phyloP scores from a whole-genome alignment of 352 stramenopile genomes.

The Globisporangium middletonii region DNA sequence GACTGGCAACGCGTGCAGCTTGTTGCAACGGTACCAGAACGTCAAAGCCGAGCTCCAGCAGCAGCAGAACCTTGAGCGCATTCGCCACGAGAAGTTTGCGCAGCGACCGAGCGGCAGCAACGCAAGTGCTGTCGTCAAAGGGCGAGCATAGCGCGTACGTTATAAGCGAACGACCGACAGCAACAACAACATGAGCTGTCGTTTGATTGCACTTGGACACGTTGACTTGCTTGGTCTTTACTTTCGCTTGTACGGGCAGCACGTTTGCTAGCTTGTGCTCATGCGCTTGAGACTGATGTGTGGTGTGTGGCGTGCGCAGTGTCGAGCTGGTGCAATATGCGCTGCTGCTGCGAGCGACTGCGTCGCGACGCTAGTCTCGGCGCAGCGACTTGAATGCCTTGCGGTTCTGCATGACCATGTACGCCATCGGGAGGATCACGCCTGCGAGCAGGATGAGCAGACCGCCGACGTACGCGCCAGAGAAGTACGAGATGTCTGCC shows the following conservation, averaged over 20 bases:
- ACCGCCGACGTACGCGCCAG: constrained; percentile 58
- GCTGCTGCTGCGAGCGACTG: background rate
- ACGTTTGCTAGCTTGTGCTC: no score
- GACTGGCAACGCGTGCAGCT: constrained; percentile 17
- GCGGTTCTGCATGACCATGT: constrained; percentile 86
- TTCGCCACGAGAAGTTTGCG: constrained; percentile 76
- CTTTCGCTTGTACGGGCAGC: no score
- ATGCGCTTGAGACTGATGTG: no score
- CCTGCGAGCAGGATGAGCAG: constrained; percentile 61
- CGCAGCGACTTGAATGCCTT: constrained; percentile 84
- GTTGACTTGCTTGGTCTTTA: no score
- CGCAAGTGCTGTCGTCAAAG: constrained; percentile 5
- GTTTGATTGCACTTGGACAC: no score
- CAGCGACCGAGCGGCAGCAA: constrained; percentile 28
- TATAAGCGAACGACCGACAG: no score
- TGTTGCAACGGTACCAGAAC: constrained; percentile 94
- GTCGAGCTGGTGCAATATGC: background rate
- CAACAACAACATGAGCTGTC: no score
- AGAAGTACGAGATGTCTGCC: constrained; percentile 59
- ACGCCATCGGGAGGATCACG: constrained; percentile 71
- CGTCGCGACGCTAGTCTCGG: constrained; percentile 33
- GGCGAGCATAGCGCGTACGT: constrained; percentile 6
- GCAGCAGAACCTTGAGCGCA: constrained; percentile 92
- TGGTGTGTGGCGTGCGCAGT: no score
- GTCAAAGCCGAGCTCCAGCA: constrained; percentile 93